Evolutionary conservation across 495 filamentous ascomycete species (phyloP), one percentile per base, ranked within the genome.

Genomic region (Aspergillus sparsus): DNA sequence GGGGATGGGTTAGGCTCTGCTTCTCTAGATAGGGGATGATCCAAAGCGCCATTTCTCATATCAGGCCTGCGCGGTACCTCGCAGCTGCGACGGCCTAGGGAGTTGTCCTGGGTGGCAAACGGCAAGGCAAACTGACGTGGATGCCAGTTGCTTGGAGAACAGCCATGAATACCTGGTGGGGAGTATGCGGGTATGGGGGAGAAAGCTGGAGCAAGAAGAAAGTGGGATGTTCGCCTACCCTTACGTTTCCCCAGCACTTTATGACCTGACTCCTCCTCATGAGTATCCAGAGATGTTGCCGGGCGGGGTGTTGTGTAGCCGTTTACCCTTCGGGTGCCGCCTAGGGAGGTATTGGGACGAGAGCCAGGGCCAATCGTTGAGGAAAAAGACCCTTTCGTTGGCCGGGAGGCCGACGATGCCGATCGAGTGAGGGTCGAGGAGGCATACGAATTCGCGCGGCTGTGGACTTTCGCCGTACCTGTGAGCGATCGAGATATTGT

Each of bases 281-380:
- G 80, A 62, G 78, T 80, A 53, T 84, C 85, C 70, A 87, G 79
- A 13, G 85, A 79, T 11, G 84, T 89, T 2, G 82, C 80, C 8
- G 88, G 83, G 57, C 88, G 81, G 18, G 77, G 62, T 15, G 71
- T 73, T 62, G 80, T 66, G 57, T 76, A 66, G 67, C 76, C 75
- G 53, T 73, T 71, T 58, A 71, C 74, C 50, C 72, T 76, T 55
- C 73, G 73, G 44, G 77, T 65, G 58, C 68, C 60, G 56, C 70
- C 62, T 47, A 78, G 69, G 12, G 83, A 77, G 54, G 83, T 73
- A 7, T 78, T 71, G 7, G 81, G 80, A 32, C 86, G 84, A 11
- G 66, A 58, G 7, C 79, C 77, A 13, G 80, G 73, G 0, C 86
- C 84, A 13, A 87, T 64, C 62, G 83, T 88, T 46, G 75, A 81